Conservation (phyloP, 345 rosid genomes). For the Murraya paniculata region DNA sequence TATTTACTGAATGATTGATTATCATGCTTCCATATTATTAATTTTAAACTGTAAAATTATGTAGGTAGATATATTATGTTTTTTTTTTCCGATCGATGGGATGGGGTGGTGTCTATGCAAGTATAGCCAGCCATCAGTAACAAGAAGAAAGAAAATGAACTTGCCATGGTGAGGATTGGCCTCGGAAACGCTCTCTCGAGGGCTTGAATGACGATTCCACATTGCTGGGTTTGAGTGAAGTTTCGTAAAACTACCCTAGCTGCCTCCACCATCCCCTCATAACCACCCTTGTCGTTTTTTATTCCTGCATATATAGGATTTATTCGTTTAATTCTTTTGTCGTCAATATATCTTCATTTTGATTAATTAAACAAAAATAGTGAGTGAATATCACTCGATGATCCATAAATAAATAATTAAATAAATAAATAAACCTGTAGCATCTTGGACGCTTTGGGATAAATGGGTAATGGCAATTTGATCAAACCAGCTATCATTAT, state of each 20-base stretch:
- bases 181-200: conserved; percentile 57
- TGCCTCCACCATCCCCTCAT: conserved; percentile 69
- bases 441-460: conserved; percentile 48
- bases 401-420: no score
- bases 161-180: conserved; percentile 47
- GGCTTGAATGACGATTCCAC: conserved; percentile 57
- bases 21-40: no score
- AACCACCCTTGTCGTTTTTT: conserved; percentile 42
- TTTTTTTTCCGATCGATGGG: no score
- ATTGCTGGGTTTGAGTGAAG: conserved; percentile 44
- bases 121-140: background rate
- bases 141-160: background rate
- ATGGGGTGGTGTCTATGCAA: no score
- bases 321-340: background rate
- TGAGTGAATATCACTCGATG: no score
- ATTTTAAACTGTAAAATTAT: no score
- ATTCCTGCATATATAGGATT: conserved; percentile 32
- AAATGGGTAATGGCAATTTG: conserved; percentile 53
- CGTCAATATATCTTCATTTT: background rate
- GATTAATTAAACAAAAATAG: no score
- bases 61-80: no score
- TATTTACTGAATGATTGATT: no score
- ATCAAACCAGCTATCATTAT: conserved; percentile 54
- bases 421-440: conserved; percentile 42
- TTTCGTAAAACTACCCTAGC: conserved; percentile 44